These are phyloP conservation scores for Juncus inflexus DNA, from an alignment of 176 grass and related monocot species.

Conservation along the genomic window DNA sequence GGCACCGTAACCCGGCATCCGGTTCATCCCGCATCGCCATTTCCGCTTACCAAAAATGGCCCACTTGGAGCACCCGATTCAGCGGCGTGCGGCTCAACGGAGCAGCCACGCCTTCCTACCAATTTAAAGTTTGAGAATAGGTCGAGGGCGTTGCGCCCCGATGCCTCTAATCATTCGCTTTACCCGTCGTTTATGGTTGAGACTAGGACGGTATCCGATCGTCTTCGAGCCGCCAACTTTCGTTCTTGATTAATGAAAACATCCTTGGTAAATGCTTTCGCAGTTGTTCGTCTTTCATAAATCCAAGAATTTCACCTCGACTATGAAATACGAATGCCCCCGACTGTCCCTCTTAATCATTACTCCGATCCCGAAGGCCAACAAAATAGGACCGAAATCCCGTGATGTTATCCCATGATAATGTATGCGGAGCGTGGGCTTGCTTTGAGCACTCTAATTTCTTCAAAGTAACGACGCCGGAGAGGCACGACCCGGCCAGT, in stretches of 20 bases:
- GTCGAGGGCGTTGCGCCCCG: conserved; percentile 74
- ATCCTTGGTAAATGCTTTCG: conserved; percentile 46
- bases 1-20: conserved; percentile 32
- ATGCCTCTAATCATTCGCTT: no score
- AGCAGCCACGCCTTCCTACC: conserved; percentile 56
- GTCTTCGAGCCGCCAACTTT: conserved; percentile 55
- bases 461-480: conserved; percentile 34
- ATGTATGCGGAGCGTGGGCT: conserved; percentile 16
- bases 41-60: conserved; percentile 46
- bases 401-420: no score
- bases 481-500: conserved; percentile 38
- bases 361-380: no score
- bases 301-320: conserved; percentile 46
- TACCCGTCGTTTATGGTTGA: conserved; percentile 57
- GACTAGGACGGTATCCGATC: conserved; percentile 29
- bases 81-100: conserved; percentile 33
- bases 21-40: conserved; percentile 39
- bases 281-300: conserved; percentile 48
- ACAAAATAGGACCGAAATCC: no score
- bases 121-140: conserved; percentile 96
- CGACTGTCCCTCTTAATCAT: conserved; percentile 33
- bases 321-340: conserved; percentile 50
- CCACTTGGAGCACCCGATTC: conserved; percentile 36
- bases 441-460: conserved; percentile 46
- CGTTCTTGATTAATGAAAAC: conserved; percentile 54